Evolutionary conservation across 164 flowering plant genomes (phyloP).

Genomic region (Malania oleifera): DNA sequence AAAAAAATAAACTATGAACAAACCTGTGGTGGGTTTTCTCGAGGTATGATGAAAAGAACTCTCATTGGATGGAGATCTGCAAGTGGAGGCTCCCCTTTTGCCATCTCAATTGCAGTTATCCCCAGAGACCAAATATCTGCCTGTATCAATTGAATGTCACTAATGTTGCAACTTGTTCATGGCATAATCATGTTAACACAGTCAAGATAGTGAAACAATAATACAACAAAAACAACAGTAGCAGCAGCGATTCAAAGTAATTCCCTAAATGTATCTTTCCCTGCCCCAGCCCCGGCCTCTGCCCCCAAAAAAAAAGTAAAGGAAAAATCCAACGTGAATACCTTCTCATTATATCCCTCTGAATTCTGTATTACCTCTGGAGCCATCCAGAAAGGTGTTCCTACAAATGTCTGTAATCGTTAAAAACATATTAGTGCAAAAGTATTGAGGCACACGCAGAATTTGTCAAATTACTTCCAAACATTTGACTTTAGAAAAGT

Average conservation of each 20-base stretch:
- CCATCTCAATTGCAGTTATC: conserved; percentile 99
- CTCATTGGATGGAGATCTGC: conserved; percentile 99
- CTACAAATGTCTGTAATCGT: conserved; percentile 88
- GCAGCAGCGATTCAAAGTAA: no score
- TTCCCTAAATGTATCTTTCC: no score
- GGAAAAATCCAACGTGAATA: conserved; percentile 9
- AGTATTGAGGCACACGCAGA: no score
- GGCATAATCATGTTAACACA: not conserved
- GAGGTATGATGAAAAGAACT: conserved; percentile 97
- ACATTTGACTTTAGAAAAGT: no score
- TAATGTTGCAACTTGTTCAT: not conserved
- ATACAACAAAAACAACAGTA: not conserved
- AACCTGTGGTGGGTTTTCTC: conserved; percentile 99
- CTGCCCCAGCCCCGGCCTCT: not conserved
- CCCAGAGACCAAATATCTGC: conserved; percentile 99
- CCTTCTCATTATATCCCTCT: conserved; percentile 98
- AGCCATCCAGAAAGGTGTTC: conserved; percentile 99
- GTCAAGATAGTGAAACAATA: not conserved
- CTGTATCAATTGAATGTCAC: conserved; percentile 38
- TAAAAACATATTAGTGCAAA: conserved; percentile 22
- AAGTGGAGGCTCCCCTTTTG: conserved; percentile 98
- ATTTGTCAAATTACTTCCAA: no score
- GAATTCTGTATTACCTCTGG: conserved; percentile 98
- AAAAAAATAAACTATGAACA: conserved; percentile 4
- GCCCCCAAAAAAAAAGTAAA: not conserved